Base-by-base conservation (phyloP, 2,329 filamentous ascomycete genomes). In the Trichoderma brevicompactum region DNA sequence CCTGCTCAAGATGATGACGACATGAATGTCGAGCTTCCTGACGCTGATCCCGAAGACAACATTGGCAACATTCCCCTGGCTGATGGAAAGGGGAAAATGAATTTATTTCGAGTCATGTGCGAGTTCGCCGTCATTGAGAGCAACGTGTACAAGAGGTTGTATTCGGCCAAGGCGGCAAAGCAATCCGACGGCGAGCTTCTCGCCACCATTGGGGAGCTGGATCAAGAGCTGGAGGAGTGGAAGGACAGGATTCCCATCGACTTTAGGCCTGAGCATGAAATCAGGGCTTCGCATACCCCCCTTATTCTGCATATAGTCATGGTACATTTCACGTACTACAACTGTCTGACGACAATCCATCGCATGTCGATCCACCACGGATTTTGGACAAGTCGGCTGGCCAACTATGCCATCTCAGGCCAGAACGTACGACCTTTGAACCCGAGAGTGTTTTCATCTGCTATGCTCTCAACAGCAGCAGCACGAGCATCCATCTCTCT, bases 351-450 rank as follows among this genome's bases (percentile, higher is more conserved):
- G 0, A 99, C 95, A 0, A 97, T 99, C 69, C 95, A 99, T 76
- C 92, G 95, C 59, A 99, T 98, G 95, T 96, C 92, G 48, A 91
- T 98, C 36, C 95, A 98, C 72, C 94, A 97, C 74, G 95, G 95
- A 13, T 97, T 97, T 79, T 99, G 95, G 95, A 98, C 94, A 1
- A 97, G 92, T 73, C 87, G 95, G 43, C 80, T 99, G 46, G 96
- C 94, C 43, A 94, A 98, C 73, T 98, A 93, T 74, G 95, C 95
- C 15, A 95, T 98, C 64, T 92, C 97, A 76, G 95, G 95, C 0
- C 82, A 97, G 48, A 98, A 98, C 76, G 90, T 94, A 0, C 86
- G 91, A 69, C 94, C 95, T 0, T 79, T 99, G 62, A 99, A 98
- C 74, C 95, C 95, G 0, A 85, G 95, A 70, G 92, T 99, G 8